Evolutionary conservation across 2,329 filamentous ascomycete species (phyloP), one percentile per base, ranked within the genome.

Genomic region (Lasiodiplodia gonubiensis): DNA sequence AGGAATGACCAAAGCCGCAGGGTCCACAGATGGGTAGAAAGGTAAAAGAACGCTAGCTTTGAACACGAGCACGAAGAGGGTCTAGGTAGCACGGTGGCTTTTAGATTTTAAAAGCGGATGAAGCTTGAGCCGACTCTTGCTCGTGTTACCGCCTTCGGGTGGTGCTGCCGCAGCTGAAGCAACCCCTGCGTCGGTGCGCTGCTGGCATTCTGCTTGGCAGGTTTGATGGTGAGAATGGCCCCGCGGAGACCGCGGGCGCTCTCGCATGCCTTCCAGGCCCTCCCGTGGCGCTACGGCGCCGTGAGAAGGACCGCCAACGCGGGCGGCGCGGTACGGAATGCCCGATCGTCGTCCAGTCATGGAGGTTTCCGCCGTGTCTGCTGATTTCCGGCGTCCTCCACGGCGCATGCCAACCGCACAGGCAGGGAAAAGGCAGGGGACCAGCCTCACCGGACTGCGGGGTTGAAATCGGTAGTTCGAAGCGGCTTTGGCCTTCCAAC

Each of bases 381-480:
- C 42, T 63, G 59, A 63, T 37, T 46, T 21, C 16, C 46, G 59
- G 59, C 27, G 59, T 51, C 59, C 49, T 51, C 59, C 59, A 51
- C 14, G 27, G 30, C 42, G 59, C 59, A 49, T 63, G 57, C 42
- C 42, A 49, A 27, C 57, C 33, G 52, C 52, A 54, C 52, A 55
- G 53, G 53, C 53, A 55, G 42, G 59, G 59, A 52, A 46, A 46
- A 39, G 59, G 39, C 59, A 63, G 42, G 59, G 59, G 59, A 46
- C 14, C 27, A 30, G n/a, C 27, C 46, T 51, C 42, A 63, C 59
- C 59, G 59, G 42, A 21, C 52, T 51, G 46, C 27, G 42, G 42
- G 59, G 59, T 37, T 49, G 59, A 30, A 10, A 11, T 63, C 59
- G 59, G 59, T 63, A 63, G 59, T 63, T 63, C 59, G 42, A 63